Base-by-base conservation (phyloP, 306 rosid species). In the Astragalus membranaceus region DNA sequence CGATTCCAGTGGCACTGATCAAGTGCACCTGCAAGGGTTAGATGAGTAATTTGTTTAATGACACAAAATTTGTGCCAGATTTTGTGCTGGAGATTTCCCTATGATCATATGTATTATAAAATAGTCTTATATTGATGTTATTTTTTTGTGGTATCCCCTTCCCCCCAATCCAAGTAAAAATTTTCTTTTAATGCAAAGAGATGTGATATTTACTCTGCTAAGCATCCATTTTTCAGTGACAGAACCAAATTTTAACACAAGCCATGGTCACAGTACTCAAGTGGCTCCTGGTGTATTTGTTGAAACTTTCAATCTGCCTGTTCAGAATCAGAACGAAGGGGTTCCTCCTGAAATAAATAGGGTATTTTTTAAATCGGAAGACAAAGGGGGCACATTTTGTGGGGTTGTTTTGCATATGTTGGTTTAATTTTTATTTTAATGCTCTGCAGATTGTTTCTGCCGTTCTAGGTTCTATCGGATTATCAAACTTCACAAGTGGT, bases 241-340 rank as follows among this genome's bases (percentile, higher is more conserved):
- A 73, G 97, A 91, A 72, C 92, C 92, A 14, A 86, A 86, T 75
- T 83, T 94, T 56, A 86, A 91, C 80, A 60, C 95, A 72, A 85
- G 88, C 79, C 90, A 73, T 72, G 79, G 86, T 72, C 91, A 86
- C 73, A 80, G 79, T 71, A 80, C 48, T 83, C 96, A 82, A 77
- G 62, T 82, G 49, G 89, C 91, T 49, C 96, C 98, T 32, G 96
- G 98, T 65, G 91, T 95, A 13, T 84, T 95, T 39, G 82, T 95
- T 82, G 99, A 91, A 85, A 89, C 95, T 51, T 86, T 91, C 78
- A 86, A 93, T 65, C 56, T 94, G 77, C 97, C 97, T 69, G 83
- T 80, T 67, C 96, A 89, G 78, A 96, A 95, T 67, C 96, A 89
- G 78, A 96, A 95, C 41, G 96, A 87, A 39, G 95, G 95, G 36